Evolutionary conservation across 2,329 filamentous ascomycete species (phyloP).

Genomic region (Biscogniauxia sp.): DNA sequence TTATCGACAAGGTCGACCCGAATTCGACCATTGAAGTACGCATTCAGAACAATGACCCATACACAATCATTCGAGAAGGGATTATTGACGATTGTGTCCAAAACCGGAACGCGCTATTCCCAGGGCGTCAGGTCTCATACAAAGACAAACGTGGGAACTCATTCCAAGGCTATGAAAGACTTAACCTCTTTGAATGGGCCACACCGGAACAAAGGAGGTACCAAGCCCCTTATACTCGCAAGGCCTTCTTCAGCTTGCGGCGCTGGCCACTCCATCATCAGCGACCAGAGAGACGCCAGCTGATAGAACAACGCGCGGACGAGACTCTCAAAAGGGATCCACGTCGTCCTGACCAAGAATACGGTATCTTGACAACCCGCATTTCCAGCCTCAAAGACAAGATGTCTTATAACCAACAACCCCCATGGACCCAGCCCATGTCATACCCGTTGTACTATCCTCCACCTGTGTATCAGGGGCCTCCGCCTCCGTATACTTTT

Average conservation of each 20-base stretch:
- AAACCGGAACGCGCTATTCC: conserved; percentile 43
- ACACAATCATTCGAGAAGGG: conserved; percentile 34
- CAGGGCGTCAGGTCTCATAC: conserved; percentile 30
- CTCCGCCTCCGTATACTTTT: too few species aligned
- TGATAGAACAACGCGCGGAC: conserved; percentile 31
- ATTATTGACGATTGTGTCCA: conserved; percentile 44
- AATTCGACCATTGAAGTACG: conserved; percentile 14
- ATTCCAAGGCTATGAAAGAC: conserved; percentile 21
- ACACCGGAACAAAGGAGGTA: conserved; percentile 28
- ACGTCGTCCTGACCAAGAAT: conserved; percentile 23
- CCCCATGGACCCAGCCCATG: too few species aligned
- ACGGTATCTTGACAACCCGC: conserved; percentile 24
- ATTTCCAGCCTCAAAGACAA: conserved; percentile 10
- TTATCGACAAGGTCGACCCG: conserved; percentile 35
- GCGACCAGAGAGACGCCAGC: conserved; percentile 25
- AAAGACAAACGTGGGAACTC: conserved; percentile 20
- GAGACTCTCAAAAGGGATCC: conserved; percentile 30
- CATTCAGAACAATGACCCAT: conserved; percentile 17
- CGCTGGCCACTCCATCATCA: conserved; percentile 48
- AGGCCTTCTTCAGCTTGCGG: conserved; percentile 43
- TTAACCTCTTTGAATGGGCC: conserved; percentile 33
- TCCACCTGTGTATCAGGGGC: too few species aligned
- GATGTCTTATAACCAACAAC: background rate
- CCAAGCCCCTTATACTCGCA: conserved; percentile 30
- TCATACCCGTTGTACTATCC: too few species aligned